phyloP scores from a whole-genome alignment of 805 yeast genomes.

The Huiozyma naganishii region DNA sequence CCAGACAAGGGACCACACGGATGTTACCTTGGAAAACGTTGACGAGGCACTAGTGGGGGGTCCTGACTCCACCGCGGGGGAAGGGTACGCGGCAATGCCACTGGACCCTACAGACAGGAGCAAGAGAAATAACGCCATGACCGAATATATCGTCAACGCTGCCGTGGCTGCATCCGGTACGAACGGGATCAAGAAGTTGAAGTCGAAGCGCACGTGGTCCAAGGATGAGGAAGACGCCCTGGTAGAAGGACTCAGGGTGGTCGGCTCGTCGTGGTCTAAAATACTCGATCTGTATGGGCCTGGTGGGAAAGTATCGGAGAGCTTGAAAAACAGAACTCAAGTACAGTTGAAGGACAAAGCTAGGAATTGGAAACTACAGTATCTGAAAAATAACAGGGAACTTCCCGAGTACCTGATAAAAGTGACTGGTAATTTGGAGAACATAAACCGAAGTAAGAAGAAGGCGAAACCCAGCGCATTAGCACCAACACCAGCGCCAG shows the following conservation, averaged over 20 bases:
- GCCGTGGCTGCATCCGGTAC: constrained; percentile 17
- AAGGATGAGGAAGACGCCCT: constrained; percentile 80
- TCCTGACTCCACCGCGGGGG: background rate
- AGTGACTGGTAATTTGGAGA: constrained; percentile 79
- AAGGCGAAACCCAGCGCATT: constrained; percentile 4
- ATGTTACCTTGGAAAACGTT: background rate
- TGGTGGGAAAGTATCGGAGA: constrained; percentile 80
- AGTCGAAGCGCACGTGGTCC: constrained; percentile 49
- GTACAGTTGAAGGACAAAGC: constrained; percentile 95
- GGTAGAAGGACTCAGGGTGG: constrained; percentile 60
- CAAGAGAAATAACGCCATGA: constrained; percentile 2
- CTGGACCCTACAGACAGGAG: background rate
- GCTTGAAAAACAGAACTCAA: constrained; percentile 76
- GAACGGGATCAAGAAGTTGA: constrained; percentile 17
- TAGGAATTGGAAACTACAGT: constrained; percentile 86
- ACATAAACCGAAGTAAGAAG: constrained; percentile 36
- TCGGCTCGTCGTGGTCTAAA: constrained; percentile 92
- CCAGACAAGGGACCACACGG: background rate
- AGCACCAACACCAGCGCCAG: background rate
- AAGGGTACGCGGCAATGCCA: background rate
- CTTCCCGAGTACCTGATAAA: constrained; percentile 71
- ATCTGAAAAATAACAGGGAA: constrained; percentile 60
- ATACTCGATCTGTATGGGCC: constrained; percentile 87
- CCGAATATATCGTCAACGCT: constrained; percentile 14
- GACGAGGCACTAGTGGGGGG: background rate